Evolutionary conservation across 805 yeast species (phyloP), one percentile per base, ranked within the genome.

Genomic region (Grigorovia transvaalensis): DNA sequence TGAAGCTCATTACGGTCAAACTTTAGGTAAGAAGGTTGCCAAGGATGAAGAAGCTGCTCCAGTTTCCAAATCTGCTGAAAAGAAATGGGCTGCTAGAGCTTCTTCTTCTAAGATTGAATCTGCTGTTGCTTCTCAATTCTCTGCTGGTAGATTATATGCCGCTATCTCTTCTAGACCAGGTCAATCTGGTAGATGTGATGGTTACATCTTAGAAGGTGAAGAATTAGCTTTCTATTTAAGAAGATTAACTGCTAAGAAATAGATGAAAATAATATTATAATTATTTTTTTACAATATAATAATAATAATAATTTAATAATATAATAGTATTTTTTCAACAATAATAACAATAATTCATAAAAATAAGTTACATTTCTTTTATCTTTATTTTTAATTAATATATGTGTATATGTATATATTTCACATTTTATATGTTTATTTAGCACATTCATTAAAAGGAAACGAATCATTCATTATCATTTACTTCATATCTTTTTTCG

Each of bases 141-240:
- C 85, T 76, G 89, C 98, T 68, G 99, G 99, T 83, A 90, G 91
- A 80, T 85, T 93, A 71, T 93, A 93, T 83, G 99, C 99, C 76
- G 82, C 81, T 76, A 88, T 93, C 74, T 89, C 99, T 65, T 93
- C 99, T 55, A 89, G 99, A 84, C 99, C 99, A 76, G 99, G 99
- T 78, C 99, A 93, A 84, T 86, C 96, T 66, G 99, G 99, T 79
- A 95, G 99, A 82, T 85, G 89, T 80, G 99, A 93, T 77, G 99
- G 99, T 80, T 93, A 93, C 95, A 85, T 93, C 80, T 87, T 93
- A 76, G 99, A 93, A 84, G 99, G 99, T 80, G 99, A 93, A 77
- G 99, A 93, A 82, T 88, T 93, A 78, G 98, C 98, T 76, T 93
- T 93, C 95, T 93, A 93, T 96, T 85, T 93, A 77, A 89, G 96